A percentile compares a stretch with the other conserved stretches of the same genome.
These are phyloP conservation scores for Lactifluus pinguis DNA, from an alignment of 768 basidiomycete species.

Conservation along the genomic window DNA sequence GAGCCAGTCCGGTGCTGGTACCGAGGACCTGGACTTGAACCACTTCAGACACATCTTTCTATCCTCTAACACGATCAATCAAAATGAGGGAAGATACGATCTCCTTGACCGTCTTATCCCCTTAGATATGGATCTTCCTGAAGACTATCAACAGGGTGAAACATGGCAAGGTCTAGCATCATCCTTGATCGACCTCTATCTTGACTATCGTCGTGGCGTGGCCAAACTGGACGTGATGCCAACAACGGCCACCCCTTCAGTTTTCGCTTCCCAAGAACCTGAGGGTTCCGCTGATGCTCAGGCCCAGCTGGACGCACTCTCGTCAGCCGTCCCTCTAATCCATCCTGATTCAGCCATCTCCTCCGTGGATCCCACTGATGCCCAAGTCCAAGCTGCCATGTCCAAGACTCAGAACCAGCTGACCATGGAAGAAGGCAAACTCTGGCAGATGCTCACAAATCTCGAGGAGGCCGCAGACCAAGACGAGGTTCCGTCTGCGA, in stretches of 20 bases:
- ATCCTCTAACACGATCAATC: not conserved
- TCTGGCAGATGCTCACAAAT: slow-evolving; percentile 22
- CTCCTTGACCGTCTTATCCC: slow-evolving; percentile 23
- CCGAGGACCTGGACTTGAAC: slow-evolving; percentile 1
- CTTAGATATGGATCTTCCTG: slow-evolving; percentile 3
- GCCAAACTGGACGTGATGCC: slow-evolving; percentile 37
- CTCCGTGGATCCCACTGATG: not conserved
- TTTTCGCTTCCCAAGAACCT: not conserved
- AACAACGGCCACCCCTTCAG: slow-evolving; percentile 20
- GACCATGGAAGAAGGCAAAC: slow-evolving; percentile 21
- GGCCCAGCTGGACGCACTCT: not conserved
- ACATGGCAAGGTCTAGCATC: slow-evolving; percentile 5
- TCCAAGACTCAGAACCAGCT: slow-evolving; percentile 24
- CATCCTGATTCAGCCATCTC: not conserved
- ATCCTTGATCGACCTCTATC: slow-evolving; percentile 8
- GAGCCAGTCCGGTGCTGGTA: not conserved
- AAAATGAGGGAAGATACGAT: slow-evolving; percentile 40
- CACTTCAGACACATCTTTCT: not conserved
- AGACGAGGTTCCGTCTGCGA: slow-evolving; percentile 20
- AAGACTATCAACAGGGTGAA: slow-evolving; percentile 2
- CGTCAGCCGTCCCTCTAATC: not conserved
- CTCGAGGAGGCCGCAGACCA: not conserved
- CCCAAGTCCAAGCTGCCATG: slow-evolving; percentile 15
- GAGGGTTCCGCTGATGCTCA: not conserved
- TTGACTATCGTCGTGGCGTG: slow-evolving; percentile 40